Evolutionary conservation across 169 alveolate species (phyloP), one percentile per base, ranked within the genome.

Genomic region (Plasmodium malariae): DNA sequence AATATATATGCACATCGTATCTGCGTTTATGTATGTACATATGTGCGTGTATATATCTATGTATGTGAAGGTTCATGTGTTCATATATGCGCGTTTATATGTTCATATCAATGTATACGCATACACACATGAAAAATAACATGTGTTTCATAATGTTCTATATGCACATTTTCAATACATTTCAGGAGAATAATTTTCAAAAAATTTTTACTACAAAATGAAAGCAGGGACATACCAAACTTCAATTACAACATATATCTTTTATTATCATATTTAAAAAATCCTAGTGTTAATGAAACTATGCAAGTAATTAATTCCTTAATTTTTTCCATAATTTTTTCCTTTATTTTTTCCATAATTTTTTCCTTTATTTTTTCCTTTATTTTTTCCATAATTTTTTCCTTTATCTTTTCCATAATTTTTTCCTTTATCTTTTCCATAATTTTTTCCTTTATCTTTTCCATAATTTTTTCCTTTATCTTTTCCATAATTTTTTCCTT

Each of bases 221-320:
- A 80, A 3, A 43, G 45, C n/a, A 40, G 54, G 49, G 72, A 80
- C 26, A 55, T n/a, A 24, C 48, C 9, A 32, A 63, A 80, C 45
- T 67, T 80, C 48, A 80, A 80, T 59, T 80, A 80, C 71, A 69
- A 59, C 57, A 32, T 80, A 40, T 80, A 80, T 14, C 91, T 80
- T 36, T 80, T 80, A 43, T 59, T 80, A 32, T 80, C 91, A 11
- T 80, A 65, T 67, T 17, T 80, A 32, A 80, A 80, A 59, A 80
- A 80, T 40, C 80, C 91, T 11, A 80, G 51, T 45, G 57, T 80
- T 43, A 65, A 48, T 30, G 91, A 80, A 59, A 28, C 85, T 17
- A 80, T 68, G n/a, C 91, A 80, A 60, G 91, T 80, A n/a, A n/a
- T n/a, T n/a, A n/a, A 40, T 24, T 24, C 43, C 21, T 28, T 30